Base-by-base conservation (phyloP, 495 filamentous ascomycete genomes). In the Talaromyces adpressus region DNA sequence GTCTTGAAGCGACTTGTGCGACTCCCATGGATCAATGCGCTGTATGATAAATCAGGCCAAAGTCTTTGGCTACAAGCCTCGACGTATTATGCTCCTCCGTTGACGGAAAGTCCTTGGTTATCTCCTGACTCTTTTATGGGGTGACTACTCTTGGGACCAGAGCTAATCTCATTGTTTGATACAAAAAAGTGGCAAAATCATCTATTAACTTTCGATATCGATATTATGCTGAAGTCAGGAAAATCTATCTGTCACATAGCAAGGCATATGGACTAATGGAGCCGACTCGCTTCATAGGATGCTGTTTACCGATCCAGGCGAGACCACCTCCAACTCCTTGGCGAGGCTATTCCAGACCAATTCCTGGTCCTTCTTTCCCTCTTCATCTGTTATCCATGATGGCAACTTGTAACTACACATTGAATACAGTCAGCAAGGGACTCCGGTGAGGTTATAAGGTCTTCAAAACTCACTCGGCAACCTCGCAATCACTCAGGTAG, bases 291-390 rank as follows among this genome's bases (percentile, higher is more conserved):
- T 25, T 60, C 23, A 41, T 16, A 25, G 14, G 30, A 60, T 23
- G 45, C 20, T 62, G 3, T 34, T 32, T 4, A 62, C 6, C 29
- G 61, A 70, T 25, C 68, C 68, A 4, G 66, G 68, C 56, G 66
- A 60, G 6, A 66, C 59, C 18, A 54, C 30, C 57, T 70, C 68
- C 59, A 70, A 29, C 41, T 41, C 59, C 5, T 29, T 14, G 23
- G 71, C 65, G 27, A 80, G 64, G 59, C 75, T 75, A 11, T 72
- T 70, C 75, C 77, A 78, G 6, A 77, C 69, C 36, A 69, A 54
- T 27, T 70, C 68, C 58, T 79, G 73, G 63, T 76, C 63, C 29
- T 74, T 64, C 66, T 71, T 70, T 12, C 77, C 77, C 30, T 70
- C 70, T 14, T 72, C 63, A 23, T 73, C 65, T 3, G 67, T 66